Evolutionary conservation across 176 grass and related monocot species (phyloP), one percentile per base, ranked within the genome.

Genomic region (Paspalum notatum): DNA sequence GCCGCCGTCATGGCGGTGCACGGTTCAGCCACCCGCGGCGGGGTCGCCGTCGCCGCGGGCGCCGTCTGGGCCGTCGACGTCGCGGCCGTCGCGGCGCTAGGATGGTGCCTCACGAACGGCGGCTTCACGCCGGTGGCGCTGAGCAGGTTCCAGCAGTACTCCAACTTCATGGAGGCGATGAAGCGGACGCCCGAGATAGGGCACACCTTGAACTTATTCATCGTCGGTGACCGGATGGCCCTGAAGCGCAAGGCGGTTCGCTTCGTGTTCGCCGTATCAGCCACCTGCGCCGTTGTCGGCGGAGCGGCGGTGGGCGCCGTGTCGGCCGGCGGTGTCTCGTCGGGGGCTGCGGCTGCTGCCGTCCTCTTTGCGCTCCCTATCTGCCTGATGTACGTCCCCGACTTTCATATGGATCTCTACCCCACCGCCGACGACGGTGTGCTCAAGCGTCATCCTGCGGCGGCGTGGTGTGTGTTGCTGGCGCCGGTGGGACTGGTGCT

Each of bases 101-200:
- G 15, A 16, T 66, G 63, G 63, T 66, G 63, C 39, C 63, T 66
- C 63, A 66, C 39, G 14, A 40, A 43, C 63, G 63, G 39, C 63
- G 38, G 63, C 32, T 12, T 9, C 17, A 39, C 32, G 17, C 15
- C 32, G 37, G 9, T 74, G 51, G 17, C 10, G 0, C 39, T 41
- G 9, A 42, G 17, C 9, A 13, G 71, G 11, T 1, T 0, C 10
- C 2, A 12, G 11, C 51, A 74, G 37, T 40, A 3, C 32, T 27
- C 51, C 17, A 32, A 41, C 2, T 22, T n/a, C 11, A 41, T 39
- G 51, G 20, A 43, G 9, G 51, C 71, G 53, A 1, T 56, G 17
- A 1, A 18, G 10, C 71, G 71, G 27, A n/a, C 32, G 27, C 25
- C 27, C 1, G 17, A 55, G 14, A 7, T 47, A 1, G 18, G 51